Percentiles rank a stretch among this genome's conserved stretches.
These are phyloP conservation scores for Diplodia mutila DNA, from an alignment of 2,329 filamentous ascomycete species.

Conservation along the genomic window DNA sequence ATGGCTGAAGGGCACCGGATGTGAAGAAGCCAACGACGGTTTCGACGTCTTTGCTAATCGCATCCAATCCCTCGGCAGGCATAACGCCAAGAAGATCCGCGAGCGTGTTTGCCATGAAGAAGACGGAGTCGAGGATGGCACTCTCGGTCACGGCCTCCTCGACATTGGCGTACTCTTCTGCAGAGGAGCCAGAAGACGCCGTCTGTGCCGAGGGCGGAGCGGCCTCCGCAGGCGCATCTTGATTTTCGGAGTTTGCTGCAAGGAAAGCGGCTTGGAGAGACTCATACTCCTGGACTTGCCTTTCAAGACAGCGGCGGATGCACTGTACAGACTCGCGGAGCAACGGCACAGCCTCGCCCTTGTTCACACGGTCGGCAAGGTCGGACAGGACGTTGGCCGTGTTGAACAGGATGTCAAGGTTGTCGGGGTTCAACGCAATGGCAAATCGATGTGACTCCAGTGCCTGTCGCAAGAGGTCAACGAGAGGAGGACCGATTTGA, in stretches of 20 bases:
- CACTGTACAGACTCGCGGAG: constrained; percentile 65
- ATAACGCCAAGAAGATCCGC: constrained; percentile 65
- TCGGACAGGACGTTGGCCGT: constrained; percentile 70
- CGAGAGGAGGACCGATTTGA: constrained; percentile 58
- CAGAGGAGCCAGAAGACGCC: constrained; percentile 36
- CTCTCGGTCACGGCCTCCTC: constrained; percentile 67
- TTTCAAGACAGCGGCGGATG: constrained; percentile 55
- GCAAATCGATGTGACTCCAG: constrained; percentile 68
- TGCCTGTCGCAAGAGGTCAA: constrained; percentile 62
- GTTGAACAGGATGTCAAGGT: constrained; percentile 72
- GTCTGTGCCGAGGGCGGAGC: constrained; percentile 21
- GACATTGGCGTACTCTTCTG: constrained; percentile 69
- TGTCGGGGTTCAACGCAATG: constrained; percentile 61
- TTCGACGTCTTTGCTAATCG: constrained; percentile 56
- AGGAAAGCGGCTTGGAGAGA: constrained; percentile 43
- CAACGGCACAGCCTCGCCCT: constrained; percentile 54
- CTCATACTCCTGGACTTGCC: constrained; percentile 52
- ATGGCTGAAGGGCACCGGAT: background rate
- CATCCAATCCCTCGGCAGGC: constrained; percentile 61
- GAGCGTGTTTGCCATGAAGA: constrained; percentile 1
- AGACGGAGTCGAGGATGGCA: constrained; percentile 62
- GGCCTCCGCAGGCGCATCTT: constrained; percentile 31
- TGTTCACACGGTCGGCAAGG: constrained; percentile 58
- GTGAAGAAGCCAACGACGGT: constrained; percentile 43
- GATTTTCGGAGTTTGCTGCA: constrained; percentile 30